Base-by-base conservation (phyloP, 371 early-diverging fungal genomes). In the Mucor velutinosus region DNA sequence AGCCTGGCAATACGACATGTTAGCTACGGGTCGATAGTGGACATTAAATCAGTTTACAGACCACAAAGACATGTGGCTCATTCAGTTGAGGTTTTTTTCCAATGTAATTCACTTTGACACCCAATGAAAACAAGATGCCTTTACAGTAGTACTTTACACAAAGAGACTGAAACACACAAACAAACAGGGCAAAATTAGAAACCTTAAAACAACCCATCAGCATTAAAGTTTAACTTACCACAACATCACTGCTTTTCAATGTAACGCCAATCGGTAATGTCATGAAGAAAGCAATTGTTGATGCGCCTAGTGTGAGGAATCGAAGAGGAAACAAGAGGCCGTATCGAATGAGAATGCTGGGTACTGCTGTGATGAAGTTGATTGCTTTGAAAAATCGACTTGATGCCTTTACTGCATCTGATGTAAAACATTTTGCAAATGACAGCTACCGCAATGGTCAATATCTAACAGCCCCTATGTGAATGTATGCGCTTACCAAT, bases 1-100 rank as follows among this genome's bases (percentile, higher is more conserved):
- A 19, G 78, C 78, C 81, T 80, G 55, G 19, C 19, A 10, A 45
- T n/a, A 32, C 17, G 33, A 29, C 45, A 33, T 19, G 23, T 49
- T 25, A 69, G 25, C 4, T 53, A 3, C 7, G 25, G 2, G 10
- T 4, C 19, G 27, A n/a, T 53, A 12, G 7, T 15, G 5, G 14
- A 1, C 8, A 30, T 14, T 32, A 10, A 15, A 8, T 7, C 4
- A 14, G 14, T 29, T 4, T 30, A 64, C 64, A 51, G 73, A 78
- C 82, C n/a, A 79, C 80, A 82, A 85, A 91, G 14, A 95, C 81
- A 76, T 92, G 91, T 15, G 93, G 91, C 45, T 72, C 73, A 21
- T 81, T 63, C 21, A 89, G 67, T 21, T 58, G 60, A 11, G 83
- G 87, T 65, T 94, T 94, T 35, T 74, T 49, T 43, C 94, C 93